phyloP scores from a whole-genome alignment of 345 rosid species.

The Dimocarpus longan region DNA sequence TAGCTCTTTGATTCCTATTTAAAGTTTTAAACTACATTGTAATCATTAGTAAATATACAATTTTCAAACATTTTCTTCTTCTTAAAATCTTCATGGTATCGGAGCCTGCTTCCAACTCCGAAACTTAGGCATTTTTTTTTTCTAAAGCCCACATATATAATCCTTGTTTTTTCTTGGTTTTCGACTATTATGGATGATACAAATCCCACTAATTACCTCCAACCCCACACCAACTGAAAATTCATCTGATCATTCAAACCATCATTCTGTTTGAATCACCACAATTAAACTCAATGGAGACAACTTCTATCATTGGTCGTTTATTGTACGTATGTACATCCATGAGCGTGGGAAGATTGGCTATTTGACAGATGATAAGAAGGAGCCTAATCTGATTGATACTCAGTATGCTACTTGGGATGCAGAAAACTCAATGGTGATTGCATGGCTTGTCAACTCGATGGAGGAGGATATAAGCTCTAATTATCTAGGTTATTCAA shows the following conservation, averaged over 20 bases:
- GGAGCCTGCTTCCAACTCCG: background rate
- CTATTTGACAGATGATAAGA: no score
- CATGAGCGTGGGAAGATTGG: no score
- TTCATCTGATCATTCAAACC: background rate
- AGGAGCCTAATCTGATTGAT: no score
- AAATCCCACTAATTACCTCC: background rate
- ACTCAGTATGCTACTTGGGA: no score
- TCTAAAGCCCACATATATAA: no score
- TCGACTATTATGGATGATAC: no score
- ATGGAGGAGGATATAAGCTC: no score
- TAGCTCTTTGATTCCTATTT: background rate
- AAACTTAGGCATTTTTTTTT: background rate
- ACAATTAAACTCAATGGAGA: background rate
- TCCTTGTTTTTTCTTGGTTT: no score
- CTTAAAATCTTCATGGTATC: background rate
- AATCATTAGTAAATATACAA: no score
- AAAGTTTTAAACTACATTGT: no score
- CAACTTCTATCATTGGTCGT: background rate
- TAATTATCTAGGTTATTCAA: background rate
- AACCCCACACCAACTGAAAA: background rate
- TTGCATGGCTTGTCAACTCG: background rate
- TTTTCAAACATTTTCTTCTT: background rate
- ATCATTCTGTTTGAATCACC: background rate
- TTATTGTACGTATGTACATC: no score
- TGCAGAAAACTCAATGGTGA: no score